Evolutionary conservation across 1,139 yeast genomes (phyloP).

Genomic region (Pichia sp.): DNA sequence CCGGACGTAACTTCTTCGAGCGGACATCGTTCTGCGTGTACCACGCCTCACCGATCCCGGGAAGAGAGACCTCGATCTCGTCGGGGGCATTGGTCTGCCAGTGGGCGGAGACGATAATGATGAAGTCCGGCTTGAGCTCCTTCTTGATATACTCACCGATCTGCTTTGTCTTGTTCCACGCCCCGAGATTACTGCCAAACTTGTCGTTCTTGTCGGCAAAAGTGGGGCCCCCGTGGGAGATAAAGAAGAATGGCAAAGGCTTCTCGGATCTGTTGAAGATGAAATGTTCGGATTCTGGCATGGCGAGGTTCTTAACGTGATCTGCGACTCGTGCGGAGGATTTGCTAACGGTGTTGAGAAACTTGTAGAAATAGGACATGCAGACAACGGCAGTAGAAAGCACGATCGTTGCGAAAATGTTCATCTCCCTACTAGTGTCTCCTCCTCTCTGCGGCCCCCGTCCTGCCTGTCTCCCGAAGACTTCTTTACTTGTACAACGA

Average conservation of each 20-base stretch:
- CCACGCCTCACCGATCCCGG: slow-evolving; percentile 33
- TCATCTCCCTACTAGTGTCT: slow-evolving; percentile 1
- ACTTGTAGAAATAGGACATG: slow-evolving; percentile 21
- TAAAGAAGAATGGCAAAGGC: slow-evolving; percentile 53
- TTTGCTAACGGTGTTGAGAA: slow-evolving; percentile 13
- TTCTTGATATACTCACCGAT: slow-evolving; percentile 51
- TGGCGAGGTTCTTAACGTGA: slow-evolving; percentile 14
- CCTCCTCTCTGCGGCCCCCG: no score
- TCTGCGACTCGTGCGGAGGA: slow-evolving; percentile 9
- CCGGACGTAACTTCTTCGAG: slow-evolving; percentile 23
- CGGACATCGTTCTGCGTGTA: slow-evolving; percentile 16
- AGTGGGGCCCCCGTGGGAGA: slow-evolving; percentile 79
- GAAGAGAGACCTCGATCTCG: slow-evolving; percentile 48
- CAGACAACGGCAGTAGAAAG: slow-evolving; percentile 12
- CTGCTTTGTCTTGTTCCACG: slow-evolving; percentile 47
- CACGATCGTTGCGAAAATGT: slow-evolving; percentile 7
- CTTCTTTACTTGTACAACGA: no score
- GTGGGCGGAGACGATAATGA: slow-evolving; percentile 69
- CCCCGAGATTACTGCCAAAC: slow-evolving; percentile 50
- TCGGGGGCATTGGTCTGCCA: slow-evolving; percentile 54
- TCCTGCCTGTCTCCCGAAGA: no score
- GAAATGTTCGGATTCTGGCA: slow-evolving; percentile 22
- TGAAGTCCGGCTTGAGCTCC: slow-evolving; percentile 56
- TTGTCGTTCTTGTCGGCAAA: slow-evolving; percentile 51
- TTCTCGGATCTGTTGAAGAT: slow-evolving; percentile 20